Conservation (phyloP, 1,284 basidiomycete genomes). For the Pyrrhoderma noxium region DNA sequence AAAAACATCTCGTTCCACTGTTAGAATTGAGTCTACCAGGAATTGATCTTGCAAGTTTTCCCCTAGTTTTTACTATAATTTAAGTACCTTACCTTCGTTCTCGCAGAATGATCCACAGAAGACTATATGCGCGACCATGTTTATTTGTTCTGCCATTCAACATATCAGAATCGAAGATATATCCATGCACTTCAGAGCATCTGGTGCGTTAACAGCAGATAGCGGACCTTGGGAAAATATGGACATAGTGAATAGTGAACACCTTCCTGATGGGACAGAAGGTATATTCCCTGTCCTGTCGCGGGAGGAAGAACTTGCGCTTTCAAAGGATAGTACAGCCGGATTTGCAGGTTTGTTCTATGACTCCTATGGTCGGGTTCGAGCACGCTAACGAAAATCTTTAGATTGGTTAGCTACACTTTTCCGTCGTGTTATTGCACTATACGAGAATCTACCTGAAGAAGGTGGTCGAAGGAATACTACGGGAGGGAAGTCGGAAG, state of each 20-base stretch:
- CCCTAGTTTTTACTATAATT: constrained; percentile 71
- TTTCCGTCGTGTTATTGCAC: constrained; percentile 76
- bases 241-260: constrained; percentile 37
- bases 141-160: constrained; percentile 72
- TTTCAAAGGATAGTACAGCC: constrained; percentile 73
- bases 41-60: constrained; percentile 65
- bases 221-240: constrained; percentile 44
- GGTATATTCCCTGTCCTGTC: constrained; percentile 44
- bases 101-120: constrained; percentile 88
- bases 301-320: constrained; percentile 64
- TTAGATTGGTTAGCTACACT: constrained; percentile 86
- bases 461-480: constrained; percentile 79
- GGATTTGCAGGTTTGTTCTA: constrained; percentile 59
- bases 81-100: constrained; percentile 37
- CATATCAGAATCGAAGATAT: constrained; percentile 81
- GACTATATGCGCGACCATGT: constrained; percentile 77
- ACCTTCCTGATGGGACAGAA: constrained; percentile 50
- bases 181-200: constrained; percentile 44
- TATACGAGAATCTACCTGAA: constrained; percentile 93
- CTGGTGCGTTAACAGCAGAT: constrained; percentile 42
- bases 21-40: constrained; percentile 89
- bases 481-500: constrained; percentile 83
- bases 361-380: not conserved
- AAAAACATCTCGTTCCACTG: constrained; percentile 84
- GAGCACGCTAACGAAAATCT: not conserved